Conservation (phyloP, 768 basidiomycete species). For the Suillus lakei region DNA sequence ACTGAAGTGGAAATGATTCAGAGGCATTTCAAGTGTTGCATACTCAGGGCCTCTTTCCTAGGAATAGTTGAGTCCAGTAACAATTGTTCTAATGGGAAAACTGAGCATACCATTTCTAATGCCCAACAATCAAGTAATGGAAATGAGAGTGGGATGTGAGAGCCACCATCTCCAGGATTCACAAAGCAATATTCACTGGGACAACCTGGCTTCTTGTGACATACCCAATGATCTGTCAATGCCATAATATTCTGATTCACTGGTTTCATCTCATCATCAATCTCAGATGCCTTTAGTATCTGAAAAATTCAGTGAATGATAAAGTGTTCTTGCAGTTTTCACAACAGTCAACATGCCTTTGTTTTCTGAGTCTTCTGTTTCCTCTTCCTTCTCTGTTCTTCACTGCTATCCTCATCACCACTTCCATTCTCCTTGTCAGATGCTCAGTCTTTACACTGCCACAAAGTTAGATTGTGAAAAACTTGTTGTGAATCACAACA, state of each 20-base stretch:
- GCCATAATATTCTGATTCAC: not conserved
- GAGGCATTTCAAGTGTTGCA: no score
- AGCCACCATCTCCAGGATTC: not conserved
- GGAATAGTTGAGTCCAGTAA: no score
- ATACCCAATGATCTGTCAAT: not conserved
- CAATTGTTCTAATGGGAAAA: no score
- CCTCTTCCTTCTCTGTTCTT: not conserved
- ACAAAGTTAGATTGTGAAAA: no score
- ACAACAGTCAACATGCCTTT: not conserved
- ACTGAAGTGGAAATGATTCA: no score
- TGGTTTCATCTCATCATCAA: not conserved
- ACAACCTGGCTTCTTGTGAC: not conserved
- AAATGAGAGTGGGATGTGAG: not conserved
- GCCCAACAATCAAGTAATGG: no score
- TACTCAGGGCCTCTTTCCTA: no score
- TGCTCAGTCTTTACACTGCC: no score
- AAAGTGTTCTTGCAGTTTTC: not conserved
- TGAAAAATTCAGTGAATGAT: not conserved
- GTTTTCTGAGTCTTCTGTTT: not conserved
- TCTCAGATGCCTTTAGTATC: not conserved
- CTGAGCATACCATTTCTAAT: no score
- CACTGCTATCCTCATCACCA: not conserved
- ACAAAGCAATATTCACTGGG: not conserved
- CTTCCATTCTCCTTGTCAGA: no score
- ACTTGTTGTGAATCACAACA: not conserved